Base-by-base conservation (phyloP, 805 yeast species). In the Suhomyces pyralidae region DNA sequence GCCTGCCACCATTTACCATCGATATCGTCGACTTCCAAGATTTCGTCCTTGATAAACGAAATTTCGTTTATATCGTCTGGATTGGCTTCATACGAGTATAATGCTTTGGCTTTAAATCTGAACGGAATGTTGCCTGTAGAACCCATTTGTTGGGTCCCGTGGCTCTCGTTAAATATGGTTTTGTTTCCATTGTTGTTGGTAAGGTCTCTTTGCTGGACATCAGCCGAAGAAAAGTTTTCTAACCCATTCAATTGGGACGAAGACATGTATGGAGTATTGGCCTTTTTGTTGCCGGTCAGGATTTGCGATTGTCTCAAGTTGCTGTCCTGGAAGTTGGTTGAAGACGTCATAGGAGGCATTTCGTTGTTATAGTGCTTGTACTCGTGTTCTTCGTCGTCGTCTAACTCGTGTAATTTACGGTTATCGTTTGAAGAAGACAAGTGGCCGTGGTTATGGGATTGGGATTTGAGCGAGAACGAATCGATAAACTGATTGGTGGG, bases 1-100 rank as follows among this genome's bases (percentile, higher is more conserved):
- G 97, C 97, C 72, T 91, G 97, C 98, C 98, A 93, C 99, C 99
- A 93, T 72, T 96, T 85, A 45, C 97, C 97, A 58, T 88, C 88
- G 52, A 90, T 90, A 64, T 93, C 97, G 60, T 90, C 90, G 32
- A 93, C 96, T 62, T 86, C 90, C 68, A 93, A 79, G n/a, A 90
- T 74, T 69, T 93, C 98, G 51, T 94, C 97, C 68, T 92, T 90
- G 57, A 80, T 84, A 64, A 93, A 94, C 5, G 96, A 87, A 22
- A 93, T 81, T 72, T 93, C 99, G 64, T 92, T 91, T 56, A 87
- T 90, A 68, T 93, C 99, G 53, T 87, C 96, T 1, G 93, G 94
- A 62, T 88, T 90, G 6, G 97, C 97, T 49, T 84, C 84, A 67
- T 94, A 93, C 46, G 86, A 80, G 68, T 90, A 94, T 49, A 93